Conservation (phyloP, 2,329 filamentous ascomycete genomes). For the Bipolaris bicolor region DNA sequence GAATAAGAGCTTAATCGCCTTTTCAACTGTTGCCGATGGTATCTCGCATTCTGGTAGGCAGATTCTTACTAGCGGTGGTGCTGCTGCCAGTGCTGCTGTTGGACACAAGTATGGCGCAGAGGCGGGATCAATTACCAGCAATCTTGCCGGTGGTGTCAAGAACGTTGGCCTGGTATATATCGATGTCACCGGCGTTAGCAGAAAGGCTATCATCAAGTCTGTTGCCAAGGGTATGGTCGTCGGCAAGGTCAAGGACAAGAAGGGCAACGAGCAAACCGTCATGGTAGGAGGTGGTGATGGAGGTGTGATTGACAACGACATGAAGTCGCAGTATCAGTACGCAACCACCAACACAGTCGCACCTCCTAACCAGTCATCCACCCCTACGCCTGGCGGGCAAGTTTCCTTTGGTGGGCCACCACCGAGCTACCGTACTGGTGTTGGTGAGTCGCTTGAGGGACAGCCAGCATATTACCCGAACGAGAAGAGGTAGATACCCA, state of each 20-base stretch:
- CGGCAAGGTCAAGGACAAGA: conserved; percentile 76
- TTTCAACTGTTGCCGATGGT: conserved; percentile 91
- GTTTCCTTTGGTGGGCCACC: conserved; percentile 47
- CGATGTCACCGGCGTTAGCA: conserved; percentile 89
- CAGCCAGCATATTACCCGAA: conserved; percentile 44
- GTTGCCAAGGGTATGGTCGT: conserved; percentile 96
- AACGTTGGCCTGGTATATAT: conserved; percentile 98
- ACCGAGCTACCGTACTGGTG: conserved; percentile 42
- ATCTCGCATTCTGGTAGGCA: conserved; percentile 85
- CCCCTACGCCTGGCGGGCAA: conserved; percentile 34
- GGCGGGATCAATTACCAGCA: conserved; percentile 76
- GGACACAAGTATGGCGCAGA: conserved; percentile 88
- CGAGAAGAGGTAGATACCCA: conserved; percentile 38
- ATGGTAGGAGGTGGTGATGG: conserved; percentile 73
- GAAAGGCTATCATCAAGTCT: conserved; percentile 87
- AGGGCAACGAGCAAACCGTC: conserved; percentile 67
- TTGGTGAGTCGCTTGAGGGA: conserved; percentile 47
- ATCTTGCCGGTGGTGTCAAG: conserved; percentile 85
- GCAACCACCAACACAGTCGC: conserved; percentile 39
- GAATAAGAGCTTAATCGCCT: conserved; percentile 96
- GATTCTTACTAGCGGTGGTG: conserved; percentile 74
- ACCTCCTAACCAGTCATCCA: conserved; percentile 31
- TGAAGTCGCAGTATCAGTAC: conserved; percentile 35
- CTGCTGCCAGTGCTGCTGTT: conserved; percentile 84
- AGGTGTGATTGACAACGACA: conserved; percentile 50